Base-by-base conservation (phyloP, 257 asterid genomes). In the Fraxinus excelsior region DNA sequence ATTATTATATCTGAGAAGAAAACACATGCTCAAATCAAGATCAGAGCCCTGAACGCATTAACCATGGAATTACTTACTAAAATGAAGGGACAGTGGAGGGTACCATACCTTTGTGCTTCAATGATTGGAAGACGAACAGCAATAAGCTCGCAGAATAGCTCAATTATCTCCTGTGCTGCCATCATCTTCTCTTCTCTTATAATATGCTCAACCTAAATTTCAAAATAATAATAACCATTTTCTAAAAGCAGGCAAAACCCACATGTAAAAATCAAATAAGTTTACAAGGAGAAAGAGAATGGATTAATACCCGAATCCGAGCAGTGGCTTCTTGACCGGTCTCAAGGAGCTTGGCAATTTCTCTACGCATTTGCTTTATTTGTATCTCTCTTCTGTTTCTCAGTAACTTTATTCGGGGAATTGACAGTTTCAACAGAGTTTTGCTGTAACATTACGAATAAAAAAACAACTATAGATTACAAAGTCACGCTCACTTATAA, bases 261-360 rank as follows among this genome's bases (percentile, higher is more conserved):
- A 2, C 68, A 10, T 62, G 34, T 25, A 9, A 3, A 23, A 62
- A 23, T 62, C 7, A 4, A 62, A 23, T 2, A 7, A 23, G 13
- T 53, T 26, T 31, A 62, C n/a, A 53, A 11, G 12, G 12, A 64
- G 21, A 3, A 28, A 38, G 28, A 8, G 38, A 28, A 10, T 21
- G 14, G 21, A 67, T 46, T 66, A 64, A 68, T 86, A 95, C 97
- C 91, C 98, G 92, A 79, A 96, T 96, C 29, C 99, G 83, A 68
- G 99, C 99, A 71, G 98, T 93, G 75, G 98, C 99, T 90, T 96
- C 99, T 82, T 96, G 99, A 79, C 98, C 99, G 82, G 99, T 93
- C 90, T 91, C 98, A 32, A 96, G 94, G 44, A 96, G 94, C 90
- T 91, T 96, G 70, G 98, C 97, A 6, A 96, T 93, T 67, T 96